phyloP scores from a whole-genome alignment of 2,329 filamentous ascomycete species.

The Xylaria sp. region DNA sequence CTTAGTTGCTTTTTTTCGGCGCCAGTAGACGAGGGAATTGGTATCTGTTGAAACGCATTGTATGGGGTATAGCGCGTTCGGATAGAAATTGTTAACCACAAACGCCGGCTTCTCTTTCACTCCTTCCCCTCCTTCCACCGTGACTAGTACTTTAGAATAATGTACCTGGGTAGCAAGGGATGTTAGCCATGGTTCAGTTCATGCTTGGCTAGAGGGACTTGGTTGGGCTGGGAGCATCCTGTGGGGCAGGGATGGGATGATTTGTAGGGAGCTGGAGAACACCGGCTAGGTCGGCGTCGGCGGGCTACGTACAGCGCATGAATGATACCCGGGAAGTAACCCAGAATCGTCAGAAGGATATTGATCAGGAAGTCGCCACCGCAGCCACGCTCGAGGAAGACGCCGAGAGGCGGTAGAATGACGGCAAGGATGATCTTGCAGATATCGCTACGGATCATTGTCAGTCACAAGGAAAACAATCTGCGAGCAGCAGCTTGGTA shows the following conservation, averaged over 20 bases:
- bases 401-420: slow-evolving; percentile 80
- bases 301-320: slow-evolving; percentile 73
- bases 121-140: background rate
- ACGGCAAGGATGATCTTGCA: slow-evolving; percentile 80
- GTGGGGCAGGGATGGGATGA: slow-evolving; percentile 31
- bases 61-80: slow-evolving; percentile 28
- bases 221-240: slow-evolving; percentile 27
- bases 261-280: background rate
- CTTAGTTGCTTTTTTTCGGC: slow-evolving; percentile 8
- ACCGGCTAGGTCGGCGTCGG: slow-evolving; percentile 24
- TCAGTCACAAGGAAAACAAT: slow-evolving; percentile 20
- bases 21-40: background rate
- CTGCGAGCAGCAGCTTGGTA: background rate
- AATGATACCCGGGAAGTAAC: slow-evolving; percentile 78
- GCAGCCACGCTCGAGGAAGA: slow-evolving; percentile 85
- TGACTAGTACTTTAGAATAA: slow-evolving; percentile 78
- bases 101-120: slow-evolving; percentile 19
- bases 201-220: slow-evolving; percentile 5
- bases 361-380: slow-evolving; percentile 82
- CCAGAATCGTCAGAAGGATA: slow-evolving; percentile 77
- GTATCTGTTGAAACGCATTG: slow-evolving; percentile 20
- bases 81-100: slow-evolving; percentile 19
- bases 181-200: slow-evolving; percentile 20
- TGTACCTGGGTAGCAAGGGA: slow-evolving; percentile 62
- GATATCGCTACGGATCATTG: slow-evolving; percentile 56